These are phyloP conservation scores for Talaromyces pinophilus DNA, from an alignment of 2,329 filamentous ascomycete species.

Conservation along the genomic window DNA sequence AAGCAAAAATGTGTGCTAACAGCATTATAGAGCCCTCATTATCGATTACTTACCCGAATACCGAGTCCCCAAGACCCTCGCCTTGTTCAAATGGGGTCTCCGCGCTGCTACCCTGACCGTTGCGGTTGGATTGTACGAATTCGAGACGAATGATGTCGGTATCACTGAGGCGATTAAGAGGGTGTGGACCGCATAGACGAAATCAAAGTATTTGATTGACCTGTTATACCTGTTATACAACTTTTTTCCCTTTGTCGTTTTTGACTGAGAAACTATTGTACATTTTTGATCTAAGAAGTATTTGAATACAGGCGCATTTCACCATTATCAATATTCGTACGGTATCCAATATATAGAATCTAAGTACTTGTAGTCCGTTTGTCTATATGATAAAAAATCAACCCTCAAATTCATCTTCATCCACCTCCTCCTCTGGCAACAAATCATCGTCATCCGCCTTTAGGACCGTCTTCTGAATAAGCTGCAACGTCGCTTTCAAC, in stretches of 20 bases:
- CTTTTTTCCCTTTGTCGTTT: conserved; percentile 20
- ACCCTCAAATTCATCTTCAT: conserved; percentile 40
- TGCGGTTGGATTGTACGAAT: conserved; percentile 91
- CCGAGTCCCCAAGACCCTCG: conserved; percentile 67
- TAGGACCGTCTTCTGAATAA: conserved; percentile 87
- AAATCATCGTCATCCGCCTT: conserved; percentile 67
- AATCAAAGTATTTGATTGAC: conserved; percentile 80
- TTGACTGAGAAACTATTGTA: conserved; percentile 18
- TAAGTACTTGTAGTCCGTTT: background rate
- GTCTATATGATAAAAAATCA: background rate
- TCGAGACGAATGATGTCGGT: conserved; percentile 98
- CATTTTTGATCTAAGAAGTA: conserved; percentile 13
- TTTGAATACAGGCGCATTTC: background rate
- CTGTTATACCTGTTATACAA: conserved; percentile 51
- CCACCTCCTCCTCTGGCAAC: conserved; percentile 45
- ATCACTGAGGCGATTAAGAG: conserved; percentile 85
- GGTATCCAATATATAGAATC: background rate
- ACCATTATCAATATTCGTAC: background rate
- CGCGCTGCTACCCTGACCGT: conserved; percentile 77
- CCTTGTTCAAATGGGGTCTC: conserved; percentile 73
- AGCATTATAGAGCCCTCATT: conserved; percentile 61
- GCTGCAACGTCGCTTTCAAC: conserved; percentile 70
- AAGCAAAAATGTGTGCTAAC: conserved; percentile 5
- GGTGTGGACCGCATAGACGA: conserved; percentile 73
- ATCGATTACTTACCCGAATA: conserved; percentile 85